Evolutionary conservation across 164 flowering plant genomes (phyloP).

Genomic region (Nelumbo lutea): DNA sequence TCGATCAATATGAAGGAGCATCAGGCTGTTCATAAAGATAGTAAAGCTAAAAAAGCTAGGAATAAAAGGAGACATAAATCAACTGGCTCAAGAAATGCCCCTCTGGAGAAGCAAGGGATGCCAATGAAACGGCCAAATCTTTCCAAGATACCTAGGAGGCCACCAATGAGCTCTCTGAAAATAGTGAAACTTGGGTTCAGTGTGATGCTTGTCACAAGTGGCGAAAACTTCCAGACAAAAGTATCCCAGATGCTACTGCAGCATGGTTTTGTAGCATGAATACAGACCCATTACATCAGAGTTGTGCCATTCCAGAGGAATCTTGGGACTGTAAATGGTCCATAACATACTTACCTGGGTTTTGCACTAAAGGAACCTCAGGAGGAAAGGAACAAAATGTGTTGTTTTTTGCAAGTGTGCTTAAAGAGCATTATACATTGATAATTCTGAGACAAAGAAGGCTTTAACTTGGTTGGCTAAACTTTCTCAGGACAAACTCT

Average conservation of each 20-base stretch:
- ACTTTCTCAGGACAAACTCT: slow-evolving; percentile 55
- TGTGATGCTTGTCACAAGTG: slow-evolving; percentile 90
- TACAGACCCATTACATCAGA: slow-evolving; percentile 51
- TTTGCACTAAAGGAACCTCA: slow-evolving; percentile 52
- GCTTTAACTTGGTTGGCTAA: slow-evolving; percentile 79
- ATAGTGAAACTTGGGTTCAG: slow-evolving; percentile 81
- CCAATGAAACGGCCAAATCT: slow-evolving; percentile 13
- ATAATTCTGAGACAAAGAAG: slow-evolving; percentile 55
- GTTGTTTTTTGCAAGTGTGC: slow-evolving; percentile 68
- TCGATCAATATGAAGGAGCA: slow-evolving; percentile 34
- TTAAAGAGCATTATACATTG: slow-evolving; percentile 56
- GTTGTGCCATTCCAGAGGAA: slow-evolving; percentile 74
- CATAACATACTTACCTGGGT: slow-evolving; percentile 71
- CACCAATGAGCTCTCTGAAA: slow-evolving; percentile 19
- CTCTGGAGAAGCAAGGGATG: slow-evolving; percentile 11
- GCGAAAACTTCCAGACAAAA: slow-evolving; percentile 53
- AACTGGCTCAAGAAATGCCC: slow-evolving; percentile 4
- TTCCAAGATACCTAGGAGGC: slow-evolving; percentile 19
- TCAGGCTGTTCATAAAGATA: slow-evolving; percentile 14
- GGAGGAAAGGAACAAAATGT: slow-evolving; percentile 66
- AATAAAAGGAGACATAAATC: slow-evolving; percentile 17
- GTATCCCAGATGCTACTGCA: slow-evolving; percentile 36
- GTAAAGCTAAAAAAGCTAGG: slow-evolving; percentile 15
- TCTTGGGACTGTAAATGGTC: slow-evolving; percentile 45
- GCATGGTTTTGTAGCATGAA: slow-evolving; percentile 98